A percentile compares a stretch with the other conserved stretches of the same genome.
Evolutionary conservation across 805 yeast species (phyloP).

Genomic region (Zygoascus biomembranicola): DNA sequence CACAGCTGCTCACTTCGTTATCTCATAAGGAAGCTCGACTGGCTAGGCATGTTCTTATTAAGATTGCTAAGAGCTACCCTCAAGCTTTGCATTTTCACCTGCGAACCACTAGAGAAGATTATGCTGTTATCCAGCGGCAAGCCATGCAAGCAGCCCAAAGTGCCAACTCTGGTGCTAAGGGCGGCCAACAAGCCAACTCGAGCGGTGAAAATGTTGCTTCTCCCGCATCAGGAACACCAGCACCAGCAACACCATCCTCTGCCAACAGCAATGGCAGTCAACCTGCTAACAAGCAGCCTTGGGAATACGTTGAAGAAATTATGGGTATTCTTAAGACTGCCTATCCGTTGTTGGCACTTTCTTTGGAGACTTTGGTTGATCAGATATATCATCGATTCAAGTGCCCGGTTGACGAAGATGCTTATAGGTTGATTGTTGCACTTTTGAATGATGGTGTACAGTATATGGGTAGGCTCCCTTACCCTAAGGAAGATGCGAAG

Average conservation of each 20-base stretch:
- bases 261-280: constrained; percentile 2
- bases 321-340: constrained; percentile 95
- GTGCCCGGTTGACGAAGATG: constrained; percentile 91
- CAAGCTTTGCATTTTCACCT: constrained; percentile 96
- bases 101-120: constrained; percentile 91
- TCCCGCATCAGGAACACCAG: constrained; percentile 4
- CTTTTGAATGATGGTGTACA: constrained; percentile 89
- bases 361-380: constrained; percentile 90
- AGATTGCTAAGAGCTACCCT: constrained; percentile 94
- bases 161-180: constrained; percentile 14
- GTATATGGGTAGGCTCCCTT: constrained; percentile 74
- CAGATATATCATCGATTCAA: constrained; percentile 92
- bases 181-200: neutral
- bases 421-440: constrained; percentile 88
- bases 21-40: constrained; percentile 86
- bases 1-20: constrained; percentile 81
- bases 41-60: constrained; percentile 78
- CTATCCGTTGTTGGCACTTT: constrained; percentile 84
- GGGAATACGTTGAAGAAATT: constrained; percentile 89
- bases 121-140: constrained; percentile 77
- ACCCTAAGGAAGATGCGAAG: constrained; percentile 80
- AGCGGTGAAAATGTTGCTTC: neutral
- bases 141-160: constrained; percentile 40
- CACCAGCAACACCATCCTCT: neutral
- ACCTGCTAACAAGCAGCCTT: constrained; percentile 51